phyloP scores from a whole-genome alignment of 306 rosid genomes.

The Cicer bijugum region DNA sequence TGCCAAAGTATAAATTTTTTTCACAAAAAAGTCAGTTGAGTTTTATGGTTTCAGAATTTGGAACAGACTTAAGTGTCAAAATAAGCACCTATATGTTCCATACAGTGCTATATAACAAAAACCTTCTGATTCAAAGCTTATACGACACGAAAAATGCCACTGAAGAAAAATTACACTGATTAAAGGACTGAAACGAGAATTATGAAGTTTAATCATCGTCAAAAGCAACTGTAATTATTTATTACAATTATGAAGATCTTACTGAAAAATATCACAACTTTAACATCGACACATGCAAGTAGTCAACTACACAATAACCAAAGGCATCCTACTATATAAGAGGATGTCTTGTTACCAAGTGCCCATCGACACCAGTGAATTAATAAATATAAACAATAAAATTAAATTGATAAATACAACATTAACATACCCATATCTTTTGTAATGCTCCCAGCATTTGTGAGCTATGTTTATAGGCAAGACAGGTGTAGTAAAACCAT shows the following conservation, averaged over 20 bases:
- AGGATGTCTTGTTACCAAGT: neutral
- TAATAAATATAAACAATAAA: neutral
- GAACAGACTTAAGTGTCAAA: neutral
- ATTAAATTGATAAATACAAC: neutral
- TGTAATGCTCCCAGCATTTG: constrained; percentile 17
- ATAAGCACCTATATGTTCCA: neutral
- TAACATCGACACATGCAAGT: neutral
- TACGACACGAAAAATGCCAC: neutral
- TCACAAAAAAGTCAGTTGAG: neutral
- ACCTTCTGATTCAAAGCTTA: neutral
- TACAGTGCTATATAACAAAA: neutral
- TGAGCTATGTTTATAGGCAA: neutral
- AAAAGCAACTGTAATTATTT: neutral
- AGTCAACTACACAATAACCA: neutral
- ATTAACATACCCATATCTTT: too few species aligned
- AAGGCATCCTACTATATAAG: neutral
- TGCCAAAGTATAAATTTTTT: neutral
- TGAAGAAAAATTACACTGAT: neutral
- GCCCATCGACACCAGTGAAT: neutral
- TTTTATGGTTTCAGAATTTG: neutral
- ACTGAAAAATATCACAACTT: neutral
- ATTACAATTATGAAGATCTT: neutral
- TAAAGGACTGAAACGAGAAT: neutral
- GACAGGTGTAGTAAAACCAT: neutral
- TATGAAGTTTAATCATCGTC: neutral